Evolutionary conservation across 176 grass and related monocot species (phyloP).

Genomic region (Phoenix roebelenii): DNA sequence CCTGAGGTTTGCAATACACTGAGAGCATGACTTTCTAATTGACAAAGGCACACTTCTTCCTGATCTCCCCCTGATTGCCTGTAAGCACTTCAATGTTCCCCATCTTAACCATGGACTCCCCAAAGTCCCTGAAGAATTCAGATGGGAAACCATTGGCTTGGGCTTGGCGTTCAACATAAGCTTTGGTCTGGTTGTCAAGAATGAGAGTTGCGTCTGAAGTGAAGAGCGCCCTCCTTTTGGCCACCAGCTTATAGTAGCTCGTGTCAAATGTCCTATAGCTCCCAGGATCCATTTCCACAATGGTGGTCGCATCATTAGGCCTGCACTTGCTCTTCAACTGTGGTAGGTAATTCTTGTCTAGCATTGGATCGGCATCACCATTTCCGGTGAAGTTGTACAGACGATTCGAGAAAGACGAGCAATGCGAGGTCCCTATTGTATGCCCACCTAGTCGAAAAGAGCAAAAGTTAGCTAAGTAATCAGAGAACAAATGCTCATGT

Average conservation of each 20-base stretch:
- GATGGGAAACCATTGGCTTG: not conserved
- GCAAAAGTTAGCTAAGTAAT: not conserved
- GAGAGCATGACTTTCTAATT: constrained; percentile 13
- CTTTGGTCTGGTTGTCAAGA: constrained; percentile 33
- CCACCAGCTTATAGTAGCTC: constrained; percentile 42
- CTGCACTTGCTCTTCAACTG: constrained; percentile 24
- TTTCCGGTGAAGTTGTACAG: constrained; percentile 82
- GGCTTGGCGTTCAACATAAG: constrained; percentile 57
- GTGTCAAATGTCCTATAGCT: constrained; percentile 80
- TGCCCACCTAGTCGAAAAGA: constrained; percentile 33
- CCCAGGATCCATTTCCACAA: constrained; percentile 80
- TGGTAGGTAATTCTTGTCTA: constrained; percentile 13
- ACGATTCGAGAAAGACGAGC: constrained; percentile 44
- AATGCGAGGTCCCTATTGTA: constrained; percentile 76
- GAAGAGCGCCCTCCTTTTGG: constrained; percentile 58
- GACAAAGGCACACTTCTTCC: constrained; percentile 48
- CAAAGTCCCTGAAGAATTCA: constrained; percentile 65
- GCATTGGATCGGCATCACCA: constrained; percentile 11
- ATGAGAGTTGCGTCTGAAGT: constrained; percentile 70
- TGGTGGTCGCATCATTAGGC: constrained; percentile 52
- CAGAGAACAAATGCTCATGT: not conserved
- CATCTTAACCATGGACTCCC: constrained; percentile 64
- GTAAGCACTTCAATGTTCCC: constrained; percentile 41
- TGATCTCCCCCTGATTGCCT: constrained; percentile 48
- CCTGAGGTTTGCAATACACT: too few relatives aligned